phyloP scores from a whole-genome alignment of 192 early-diverging fungal species.

The Linnemannia zychae region DNA sequence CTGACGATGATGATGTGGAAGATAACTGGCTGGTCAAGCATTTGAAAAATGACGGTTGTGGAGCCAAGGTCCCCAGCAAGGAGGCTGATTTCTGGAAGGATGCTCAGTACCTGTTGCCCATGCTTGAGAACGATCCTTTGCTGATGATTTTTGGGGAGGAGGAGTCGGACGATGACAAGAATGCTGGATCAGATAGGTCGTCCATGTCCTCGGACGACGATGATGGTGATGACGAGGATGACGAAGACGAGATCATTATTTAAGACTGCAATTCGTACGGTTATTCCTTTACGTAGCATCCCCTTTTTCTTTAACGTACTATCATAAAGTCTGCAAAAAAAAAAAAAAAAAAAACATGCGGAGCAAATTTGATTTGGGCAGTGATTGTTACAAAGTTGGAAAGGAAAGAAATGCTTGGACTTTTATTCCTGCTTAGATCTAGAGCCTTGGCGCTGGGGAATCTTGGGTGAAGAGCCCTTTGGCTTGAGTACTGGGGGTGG shows the following conservation, averaged over 20 bases:
- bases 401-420: not conserved
- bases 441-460: conserved; percentile 1
- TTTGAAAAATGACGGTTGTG: conserved; percentile 68
- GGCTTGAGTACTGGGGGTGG: conserved; percentile 45
- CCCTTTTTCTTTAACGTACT: not conserved
- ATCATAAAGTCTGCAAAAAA: not conserved
- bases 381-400: not conserved
- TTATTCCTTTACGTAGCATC: not conserved
- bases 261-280: not conserved
- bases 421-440: conserved; percentile 17
- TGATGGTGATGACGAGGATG: conserved; percentile 27
- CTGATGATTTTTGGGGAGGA: conserved; percentile 81
- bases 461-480: not conserved
- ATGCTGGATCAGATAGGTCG: conserved; percentile 17
- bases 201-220: conserved; percentile 4
- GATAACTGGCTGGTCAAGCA: conserved; percentile 69
- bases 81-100: conserved; percentile 81
- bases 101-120: conserved; percentile 82
- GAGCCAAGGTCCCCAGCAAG: conserved; percentile 62
- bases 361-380: not conserved
- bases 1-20: conserved; percentile 7
- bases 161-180: conserved; percentile 70
- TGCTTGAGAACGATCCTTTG: conserved; percentile 89
- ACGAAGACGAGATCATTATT: conserved; percentile 37
- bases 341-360: not conserved